Evolutionary conservation across 352 stramenopile species (phyloP).

Genomic region (Globisporangium splendens): DNA sequence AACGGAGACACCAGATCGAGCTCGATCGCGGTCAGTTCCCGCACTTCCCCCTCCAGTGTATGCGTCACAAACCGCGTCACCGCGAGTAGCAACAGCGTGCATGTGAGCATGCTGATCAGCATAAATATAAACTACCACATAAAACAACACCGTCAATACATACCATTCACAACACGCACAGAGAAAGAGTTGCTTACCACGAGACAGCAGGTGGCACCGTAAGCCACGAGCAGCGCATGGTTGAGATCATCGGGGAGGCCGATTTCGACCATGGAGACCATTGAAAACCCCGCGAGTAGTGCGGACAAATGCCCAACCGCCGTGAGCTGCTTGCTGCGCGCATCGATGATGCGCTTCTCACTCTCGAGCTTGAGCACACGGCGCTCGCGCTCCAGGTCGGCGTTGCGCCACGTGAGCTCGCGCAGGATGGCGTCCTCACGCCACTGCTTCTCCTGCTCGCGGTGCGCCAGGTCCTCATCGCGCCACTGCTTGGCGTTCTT

Average conservation of each 20-base stretch:
- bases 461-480: conserved; percentile 69
- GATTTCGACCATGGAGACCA: conserved; percentile 76
- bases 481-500: conserved; percentile 85
- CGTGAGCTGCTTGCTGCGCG: conserved; percentile 59
- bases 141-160: neutral
- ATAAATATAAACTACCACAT: conserved; percentile 62
- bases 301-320: conserved; percentile 59
- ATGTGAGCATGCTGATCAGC: conserved; percentile 68
- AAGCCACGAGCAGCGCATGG: conserved; percentile 45
- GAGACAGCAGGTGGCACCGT: conserved; percentile 51
- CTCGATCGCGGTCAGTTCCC: conserved; percentile 39
- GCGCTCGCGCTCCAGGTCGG: conserved; percentile 65
- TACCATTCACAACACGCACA: neutral
- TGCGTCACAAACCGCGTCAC: conserved; percentile 76
- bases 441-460: conserved; percentile 79
- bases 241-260: conserved; percentile 42
- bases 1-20: conserved; percentile 73
- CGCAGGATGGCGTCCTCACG: conserved; percentile 68
- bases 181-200: conserved; percentile 32
- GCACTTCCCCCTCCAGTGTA: conserved; percentile 68
- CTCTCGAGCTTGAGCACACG: conserved; percentile 74
- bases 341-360: conserved; percentile 76
- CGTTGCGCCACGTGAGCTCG: conserved; percentile 62
- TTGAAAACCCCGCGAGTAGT: conserved; percentile 64
- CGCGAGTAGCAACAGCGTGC: conserved; percentile 64